A percentile compares a stretch with the other conserved stretches of the same genome.
phyloP scores from a whole-genome alignment of 139 green algal species.

The Pleodorina starrii region DNA sequence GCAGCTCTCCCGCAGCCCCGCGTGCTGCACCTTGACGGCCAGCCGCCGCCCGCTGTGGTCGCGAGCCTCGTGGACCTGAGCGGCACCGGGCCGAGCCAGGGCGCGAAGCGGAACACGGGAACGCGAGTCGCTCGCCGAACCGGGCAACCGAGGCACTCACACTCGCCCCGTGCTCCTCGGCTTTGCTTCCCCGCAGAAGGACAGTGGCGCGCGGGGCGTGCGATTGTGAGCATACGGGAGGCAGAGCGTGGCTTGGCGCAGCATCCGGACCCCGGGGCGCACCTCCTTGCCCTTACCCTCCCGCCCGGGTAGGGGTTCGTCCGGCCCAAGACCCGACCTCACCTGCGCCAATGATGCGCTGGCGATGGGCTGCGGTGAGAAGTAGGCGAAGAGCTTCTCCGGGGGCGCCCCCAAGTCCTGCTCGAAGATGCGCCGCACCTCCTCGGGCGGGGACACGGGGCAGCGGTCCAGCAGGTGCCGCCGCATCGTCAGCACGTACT shows the following conservation, averaged over 20 bases:
- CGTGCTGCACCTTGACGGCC: constrained; percentile 84
- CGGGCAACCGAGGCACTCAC: no score
- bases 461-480: constrained; percentile 89
- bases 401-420: constrained; percentile 73
- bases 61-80: constrained; percentile 86
- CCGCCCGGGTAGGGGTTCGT: no score
- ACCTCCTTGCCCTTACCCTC: no score
- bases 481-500: constrained; percentile 92
- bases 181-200: no score
- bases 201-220: no score
- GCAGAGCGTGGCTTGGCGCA: no score
- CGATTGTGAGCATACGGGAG: no score
- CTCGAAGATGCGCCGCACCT: constrained; percentile 60
- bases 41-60: constrained; percentile 79
- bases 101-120: no score
- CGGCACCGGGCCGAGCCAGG: no score
- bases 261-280: no score
- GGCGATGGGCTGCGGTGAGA: constrained; percentile 78
- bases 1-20: constrained; percentile 81
- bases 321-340: not conserved
- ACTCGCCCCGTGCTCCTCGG: no score
- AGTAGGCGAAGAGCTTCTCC: constrained; percentile 76
- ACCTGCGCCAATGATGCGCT: constrained; percentile 90
- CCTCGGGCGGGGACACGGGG: constrained; percentile 60
- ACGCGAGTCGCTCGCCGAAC: no score